Evolutionary conservation across 2,329 filamentous ascomycete species (phyloP).

Genomic region (Pseudopyricularia cyperi): DNA sequence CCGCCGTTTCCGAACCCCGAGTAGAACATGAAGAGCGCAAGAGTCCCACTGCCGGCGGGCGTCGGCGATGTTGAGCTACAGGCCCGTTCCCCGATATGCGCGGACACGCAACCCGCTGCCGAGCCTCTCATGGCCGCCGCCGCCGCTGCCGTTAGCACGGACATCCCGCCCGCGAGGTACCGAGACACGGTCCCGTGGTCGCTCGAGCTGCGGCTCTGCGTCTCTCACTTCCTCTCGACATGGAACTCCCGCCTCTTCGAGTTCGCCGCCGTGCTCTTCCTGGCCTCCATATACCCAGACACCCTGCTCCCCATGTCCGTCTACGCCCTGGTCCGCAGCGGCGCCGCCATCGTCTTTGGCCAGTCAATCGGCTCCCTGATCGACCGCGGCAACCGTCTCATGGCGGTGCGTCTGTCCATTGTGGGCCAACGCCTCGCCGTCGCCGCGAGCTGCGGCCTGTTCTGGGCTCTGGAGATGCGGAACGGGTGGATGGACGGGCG

Average conservation of each 20-base stretch:
- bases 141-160: background rate
- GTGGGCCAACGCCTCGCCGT: slow-evolving; percentile 28
- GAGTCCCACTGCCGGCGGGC: too few relatives aligned
- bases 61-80: too few relatives aligned
- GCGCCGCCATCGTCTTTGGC: slow-evolving; percentile 44
- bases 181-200: background rate
- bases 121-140: background rate
- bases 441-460: slow-evolving; percentile 30
- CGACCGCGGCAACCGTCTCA: slow-evolving; percentile 38
- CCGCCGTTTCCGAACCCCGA: too few relatives aligned
- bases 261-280: slow-evolving; percentile 46
- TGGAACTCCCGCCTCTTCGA: slow-evolving; percentile 55
- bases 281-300: slow-evolving; percentile 39
- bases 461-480: slow-evolving; percentile 21
- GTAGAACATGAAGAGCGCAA: too few relatives aligned
- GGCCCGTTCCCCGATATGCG: too few relatives aligned
- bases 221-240: slow-evolving; percentile 48
- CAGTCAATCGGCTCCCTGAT: slow-evolving; percentile 45
- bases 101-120: background rate
- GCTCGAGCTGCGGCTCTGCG: slow-evolving; percentile 28
- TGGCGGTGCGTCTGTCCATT: slow-evolving; percentile 38
- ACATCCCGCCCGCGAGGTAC: background rate
- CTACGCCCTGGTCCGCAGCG: slow-evolving; percentile 52
- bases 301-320: slow-evolving; percentile 54
- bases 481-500: slow-evolving; percentile 12